Conservation (phyloP, 352 stramenopile genomes). For the Pythium phragmitis region DNA sequence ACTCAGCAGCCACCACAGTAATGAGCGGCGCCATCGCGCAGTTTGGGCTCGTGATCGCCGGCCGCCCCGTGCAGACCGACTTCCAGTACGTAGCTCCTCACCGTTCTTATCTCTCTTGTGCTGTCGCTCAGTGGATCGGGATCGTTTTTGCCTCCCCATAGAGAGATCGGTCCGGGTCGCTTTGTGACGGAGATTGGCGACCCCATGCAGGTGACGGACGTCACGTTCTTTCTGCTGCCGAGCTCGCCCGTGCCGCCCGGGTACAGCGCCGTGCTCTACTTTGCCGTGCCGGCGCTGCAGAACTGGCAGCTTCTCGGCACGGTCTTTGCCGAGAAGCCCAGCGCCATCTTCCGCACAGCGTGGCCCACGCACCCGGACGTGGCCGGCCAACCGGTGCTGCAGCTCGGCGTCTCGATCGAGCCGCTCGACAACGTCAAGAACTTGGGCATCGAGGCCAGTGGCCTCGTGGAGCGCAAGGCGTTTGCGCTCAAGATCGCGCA, state of each 20-base stretch:
- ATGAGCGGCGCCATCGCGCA: slow-evolving; percentile 23
- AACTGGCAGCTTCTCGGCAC: slow-evolving; percentile 43
- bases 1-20: too few species aligned
- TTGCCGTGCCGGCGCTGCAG: slow-evolving; percentile 38
- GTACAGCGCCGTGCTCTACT: slow-evolving; percentile 45
- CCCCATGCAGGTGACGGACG: slow-evolving; percentile 38
- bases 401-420: slow-evolving; percentile 48
- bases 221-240: slow-evolving; percentile 52
- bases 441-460: slow-evolving; percentile 41
- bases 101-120: background rate
- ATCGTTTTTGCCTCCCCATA: slow-evolving; percentile 9
- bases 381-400: slow-evolving; percentile 32
- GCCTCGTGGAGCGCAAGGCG: slow-evolving; percentile 40
- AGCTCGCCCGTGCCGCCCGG: slow-evolving; percentile 37
- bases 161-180: slow-evolving; percentile 35
- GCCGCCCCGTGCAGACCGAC: slow-evolving; percentile 43
- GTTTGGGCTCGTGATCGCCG: slow-evolving; percentile 44
- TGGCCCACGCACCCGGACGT: slow-evolving; percentile 47
- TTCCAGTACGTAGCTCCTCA: slow-evolving; percentile 29
- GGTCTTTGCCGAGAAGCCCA: slow-evolving; percentile 45
- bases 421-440: slow-evolving; percentile 44
- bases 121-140: background rate
- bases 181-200: slow-evolving; percentile 39
- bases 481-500: slow-evolving; percentile 86
- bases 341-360: slow-evolving; percentile 42